Conservation (phyloP, 169 alveolate species). For the Amoebophrya sp. region DNA sequence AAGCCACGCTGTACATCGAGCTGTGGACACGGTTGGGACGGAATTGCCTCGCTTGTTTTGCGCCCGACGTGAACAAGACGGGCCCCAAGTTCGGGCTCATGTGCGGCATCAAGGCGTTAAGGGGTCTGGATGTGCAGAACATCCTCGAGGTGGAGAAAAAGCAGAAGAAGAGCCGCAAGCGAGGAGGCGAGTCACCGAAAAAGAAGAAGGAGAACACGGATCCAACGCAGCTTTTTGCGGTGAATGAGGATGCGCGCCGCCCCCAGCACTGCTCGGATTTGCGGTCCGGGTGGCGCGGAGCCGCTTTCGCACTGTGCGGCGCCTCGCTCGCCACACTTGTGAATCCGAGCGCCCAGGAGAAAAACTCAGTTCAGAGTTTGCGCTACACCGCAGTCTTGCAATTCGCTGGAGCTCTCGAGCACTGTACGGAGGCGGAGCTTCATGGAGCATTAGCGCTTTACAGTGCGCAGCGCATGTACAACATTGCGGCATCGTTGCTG, state of each 20-base stretch:
- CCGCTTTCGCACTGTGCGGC: conserved; percentile 42
- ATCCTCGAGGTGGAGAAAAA: background rate
- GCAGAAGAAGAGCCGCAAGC: background rate
- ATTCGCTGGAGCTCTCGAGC: background rate
- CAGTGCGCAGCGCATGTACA: conserved; percentile 37
- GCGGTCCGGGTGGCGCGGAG: conserved; percentile 43
- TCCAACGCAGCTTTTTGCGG: background rate
- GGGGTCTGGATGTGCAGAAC: conserved; percentile 35
- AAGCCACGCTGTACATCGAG: conserved; percentile 37
- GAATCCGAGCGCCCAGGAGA: conserved; percentile 40
- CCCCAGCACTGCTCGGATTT: conserved; percentile 18
- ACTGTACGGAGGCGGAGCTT: background rate
- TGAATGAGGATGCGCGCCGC: background rate
- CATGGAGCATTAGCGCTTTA: background rate
- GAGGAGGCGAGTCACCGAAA: no score
- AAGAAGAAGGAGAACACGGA: no score
- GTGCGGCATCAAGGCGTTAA: conserved; percentile 44
- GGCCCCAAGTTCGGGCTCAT: conserved; percentile 45
- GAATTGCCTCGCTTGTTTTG: conserved; percentile 29
- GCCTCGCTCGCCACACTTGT: conserved; percentile 39
- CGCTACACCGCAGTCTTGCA: conserved; percentile 14
- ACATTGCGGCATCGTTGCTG: conserved; percentile 34
- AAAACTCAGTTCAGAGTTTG: conserved; percentile 37
- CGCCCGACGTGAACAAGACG: background rate
- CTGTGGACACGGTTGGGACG: conserved; percentile 46